Base-by-base conservation (phyloP, 495 filamentous ascomycete genomes). In the Bathelium albidoporum region DNA sequence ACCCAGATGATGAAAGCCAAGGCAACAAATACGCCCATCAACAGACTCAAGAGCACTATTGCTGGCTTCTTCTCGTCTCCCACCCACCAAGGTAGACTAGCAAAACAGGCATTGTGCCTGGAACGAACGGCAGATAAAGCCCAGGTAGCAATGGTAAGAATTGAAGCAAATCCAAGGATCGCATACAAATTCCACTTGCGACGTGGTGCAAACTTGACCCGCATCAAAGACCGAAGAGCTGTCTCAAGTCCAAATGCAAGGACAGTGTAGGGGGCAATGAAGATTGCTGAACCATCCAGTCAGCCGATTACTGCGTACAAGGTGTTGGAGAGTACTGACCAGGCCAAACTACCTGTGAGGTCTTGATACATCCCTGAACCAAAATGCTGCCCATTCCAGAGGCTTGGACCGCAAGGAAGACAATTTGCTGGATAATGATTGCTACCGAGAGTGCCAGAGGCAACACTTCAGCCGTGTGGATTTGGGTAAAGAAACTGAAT, bases 1-100 rank as follows among this genome's bases (percentile, higher is more conserved):
- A 55, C 5, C 49, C 49, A 55, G 49, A 55, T 55, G 24, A 55
- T 55, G 49, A 55, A 28, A 9, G 49, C 49, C 24, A 55, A 29
- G 20, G 22, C 49, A 26, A 55, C 16, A 16, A 55, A 55, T n/a
- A 55, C 49, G 24, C 22, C 49, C 2, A 55, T 55, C 49, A 55
- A 29, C 22, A 55, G 49, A 55, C 22, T 29, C 49, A 55, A 20
- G 29, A 55, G 49, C 7, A 55, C 49, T 9, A 55, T 29, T 55
- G 49, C 49, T 55, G 49, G 22, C 16, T 55, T 55, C 24, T 55
- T 55, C 49, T 55, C 49, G 29, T 55, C 49, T 29, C 49, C 49
- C 11, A 55, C 49, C 49, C 49, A 55, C 49, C 49, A 55, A 26
- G 49, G 49, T 29, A 55, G 16, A 55, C 49, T 55, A 7, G 49